Evolutionary conservation across 352 stramenopile genomes (phyloP).

Genomic region (Aphanomyces invadans): DNA sequence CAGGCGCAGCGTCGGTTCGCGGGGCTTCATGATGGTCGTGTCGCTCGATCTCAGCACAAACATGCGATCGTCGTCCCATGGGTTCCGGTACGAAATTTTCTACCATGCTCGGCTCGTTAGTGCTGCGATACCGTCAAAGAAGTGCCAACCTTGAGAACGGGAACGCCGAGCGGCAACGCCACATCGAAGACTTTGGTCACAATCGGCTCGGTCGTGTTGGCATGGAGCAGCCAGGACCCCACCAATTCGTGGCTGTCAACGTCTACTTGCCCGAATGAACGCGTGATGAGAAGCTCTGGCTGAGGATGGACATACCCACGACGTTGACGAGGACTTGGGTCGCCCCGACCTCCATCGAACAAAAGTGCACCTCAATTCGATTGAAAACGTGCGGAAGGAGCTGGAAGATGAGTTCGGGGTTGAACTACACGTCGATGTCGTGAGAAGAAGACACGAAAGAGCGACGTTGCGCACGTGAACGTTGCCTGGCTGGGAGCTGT

Average conservation of each 20-base stretch:
- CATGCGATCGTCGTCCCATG: conserved; percentile 79
- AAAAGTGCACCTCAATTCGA: conserved; percentile 77
- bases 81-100: conserved; percentile 91
- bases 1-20: conserved; percentile 46
- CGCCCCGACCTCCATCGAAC: conserved; percentile 36
- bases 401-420: conserved; percentile 71
- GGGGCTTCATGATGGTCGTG: conserved; percentile 53
- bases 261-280: conserved; percentile 90
- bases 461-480: conserved; percentile 38
- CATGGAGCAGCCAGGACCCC: conserved; percentile 78
- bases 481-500: conserved; percentile 26
- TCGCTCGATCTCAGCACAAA: conserved; percentile 82
- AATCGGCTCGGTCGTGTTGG: conserved; percentile 56
- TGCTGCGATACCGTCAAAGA: background rate
- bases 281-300: too few species aligned
- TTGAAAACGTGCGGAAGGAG: conserved; percentile 88
- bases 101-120: conserved; percentile 24
- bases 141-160: conserved; percentile 51
- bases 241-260: conserved; percentile 85
- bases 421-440: too few species aligned
- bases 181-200: conserved; percentile 93
- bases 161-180: conserved; percentile 41
- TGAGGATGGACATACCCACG: conserved; percentile 14
- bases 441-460: conserved; percentile 45
- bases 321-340: conserved; percentile 25